phyloP scores from a whole-genome alignment of 306 rosid species.

The Begonia masoniana region DNA sequence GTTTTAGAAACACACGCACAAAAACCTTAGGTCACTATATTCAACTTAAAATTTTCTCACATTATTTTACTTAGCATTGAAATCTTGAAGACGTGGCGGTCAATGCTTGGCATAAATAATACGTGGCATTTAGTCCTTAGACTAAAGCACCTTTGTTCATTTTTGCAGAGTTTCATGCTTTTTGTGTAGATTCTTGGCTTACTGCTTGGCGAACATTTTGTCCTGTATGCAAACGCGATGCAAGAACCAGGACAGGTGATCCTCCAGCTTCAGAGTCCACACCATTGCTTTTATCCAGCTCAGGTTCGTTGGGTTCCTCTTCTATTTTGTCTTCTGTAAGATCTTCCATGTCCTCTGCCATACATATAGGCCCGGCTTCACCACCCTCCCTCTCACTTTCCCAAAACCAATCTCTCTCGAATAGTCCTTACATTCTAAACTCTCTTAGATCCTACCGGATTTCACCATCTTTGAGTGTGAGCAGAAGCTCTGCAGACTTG shows the following conservation, averaged over 20 bases:
- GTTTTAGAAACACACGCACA: no score
- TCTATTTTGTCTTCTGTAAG: conserved; percentile 55
- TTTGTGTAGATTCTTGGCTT: conserved; percentile 97
- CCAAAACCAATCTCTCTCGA: conserved; percentile 48
- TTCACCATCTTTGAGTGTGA: conserved; percentile 46
- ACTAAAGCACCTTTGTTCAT: not conserved
- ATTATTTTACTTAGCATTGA: no score
- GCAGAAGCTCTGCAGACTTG: conserved; percentile 75
- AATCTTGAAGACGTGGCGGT: no score
- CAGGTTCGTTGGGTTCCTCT: conserved; percentile 47
- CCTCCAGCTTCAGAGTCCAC: conserved; percentile 94
- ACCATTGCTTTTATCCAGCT: conserved; percentile 63
- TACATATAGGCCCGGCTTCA: conserved; percentile 37
- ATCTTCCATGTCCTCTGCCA: conserved; percentile 72
- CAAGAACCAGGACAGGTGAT: conserved; percentile 53
- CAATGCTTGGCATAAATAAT: no score
- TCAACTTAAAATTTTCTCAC: no score
- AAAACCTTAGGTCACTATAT: no score
- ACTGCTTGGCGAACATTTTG: conserved; percentile 99
- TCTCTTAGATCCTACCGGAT: conserved; percentile 58
- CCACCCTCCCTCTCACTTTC: conserved; percentile 43
- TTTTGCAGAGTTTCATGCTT: conserved; percentile 68
- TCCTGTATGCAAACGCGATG: conserved; percentile 97
- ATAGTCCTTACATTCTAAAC: conserved; percentile 52
- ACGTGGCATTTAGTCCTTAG: no score